A percentile compares a stretch with the other conserved stretches of the same genome.
Evolutionary conservation across 1,284 basidiomycete species (phyloP).

Genomic region (Ganoderma resinaceum): DNA sequence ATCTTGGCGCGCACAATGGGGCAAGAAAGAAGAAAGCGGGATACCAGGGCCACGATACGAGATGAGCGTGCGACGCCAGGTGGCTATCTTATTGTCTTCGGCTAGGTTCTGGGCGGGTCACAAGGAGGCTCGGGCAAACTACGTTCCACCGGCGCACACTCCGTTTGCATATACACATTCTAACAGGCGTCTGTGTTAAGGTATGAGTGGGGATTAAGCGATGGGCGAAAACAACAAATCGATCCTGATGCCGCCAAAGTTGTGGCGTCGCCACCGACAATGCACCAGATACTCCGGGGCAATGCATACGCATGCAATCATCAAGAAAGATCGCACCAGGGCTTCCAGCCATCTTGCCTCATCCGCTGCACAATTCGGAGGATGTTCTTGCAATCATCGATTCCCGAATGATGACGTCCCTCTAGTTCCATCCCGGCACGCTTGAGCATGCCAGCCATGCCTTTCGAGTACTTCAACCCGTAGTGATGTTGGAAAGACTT

Average conservation of each 20-base stretch:
- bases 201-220: constrained; percentile 8
- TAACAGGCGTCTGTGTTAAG: not conserved
- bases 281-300: not conserved
- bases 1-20: constrained; percentile 8
- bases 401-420: constrained; percentile 49
- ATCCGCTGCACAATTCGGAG: constrained; percentile 42
- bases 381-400: constrained; percentile 51
- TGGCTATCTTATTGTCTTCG: constrained; percentile 29
- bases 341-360: constrained; percentile 38
- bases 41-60: not conserved
- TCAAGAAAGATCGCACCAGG: constrained; percentile 25
- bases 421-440: constrained; percentile 39
- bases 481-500: constrained; percentile 35
- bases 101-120: constrained; percentile 20
- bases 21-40: not conserved
- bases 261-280: not conserved
- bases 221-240: not conserved
- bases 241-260: not conserved
- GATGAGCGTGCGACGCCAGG: constrained; percentile 13
- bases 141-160: not conserved
- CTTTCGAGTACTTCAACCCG: constrained; percentile 29
- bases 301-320: not conserved
- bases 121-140: constrained; percentile 6
- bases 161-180: not conserved
- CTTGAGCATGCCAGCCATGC: constrained; percentile 39